phyloP scores from a whole-genome alignment of 2,329 filamentous ascomycete species.

The Trichophaea hybrida region DNA sequence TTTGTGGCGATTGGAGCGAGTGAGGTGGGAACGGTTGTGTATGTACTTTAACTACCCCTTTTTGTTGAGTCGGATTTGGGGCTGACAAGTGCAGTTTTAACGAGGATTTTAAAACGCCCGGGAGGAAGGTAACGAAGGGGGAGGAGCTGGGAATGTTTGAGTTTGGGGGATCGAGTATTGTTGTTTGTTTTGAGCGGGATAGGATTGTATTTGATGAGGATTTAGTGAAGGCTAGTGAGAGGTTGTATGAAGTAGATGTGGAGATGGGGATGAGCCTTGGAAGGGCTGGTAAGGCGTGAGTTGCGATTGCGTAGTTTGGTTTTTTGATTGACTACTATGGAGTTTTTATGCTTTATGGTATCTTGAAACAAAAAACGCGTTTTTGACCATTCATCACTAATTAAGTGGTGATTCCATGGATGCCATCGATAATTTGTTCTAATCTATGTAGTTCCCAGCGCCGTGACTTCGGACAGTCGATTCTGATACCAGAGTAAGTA shows the following conservation, averaged over 20 bases:
- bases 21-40: slow-evolving; percentile 34
- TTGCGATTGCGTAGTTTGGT: not conserved
- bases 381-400: too few species aligned
- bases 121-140: slow-evolving; percentile 31
- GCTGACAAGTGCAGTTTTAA: slow-evolving; percentile 28
- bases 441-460: too few species aligned
- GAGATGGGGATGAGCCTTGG: slow-evolving; percentile 33
- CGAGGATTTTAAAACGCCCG: slow-evolving; percentile 29
- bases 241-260: slow-evolving; percentile 31
- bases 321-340: too few species aligned
- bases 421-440: too few species aligned
- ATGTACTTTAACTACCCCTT: slow-evolving; percentile 15
- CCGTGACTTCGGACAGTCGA: too few species aligned
- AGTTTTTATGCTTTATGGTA: too few species aligned
- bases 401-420: too few species aligned
- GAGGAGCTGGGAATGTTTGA: slow-evolving; percentile 34
- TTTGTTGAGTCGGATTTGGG: not conserved
- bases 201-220: slow-evolving; percentile 33
- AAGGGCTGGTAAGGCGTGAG: not conserved
- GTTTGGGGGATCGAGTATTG: slow-evolving; percentile 33
- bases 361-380: too few species aligned
- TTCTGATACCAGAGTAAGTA: too few species aligned
- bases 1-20: slow-evolving; percentile 35
- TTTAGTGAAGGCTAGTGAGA: slow-evolving; percentile 28
- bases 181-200: slow-evolving; percentile 32